Conservation (phyloP, 768 basidiomycete species). For the Pleurotus djamor region DNA sequence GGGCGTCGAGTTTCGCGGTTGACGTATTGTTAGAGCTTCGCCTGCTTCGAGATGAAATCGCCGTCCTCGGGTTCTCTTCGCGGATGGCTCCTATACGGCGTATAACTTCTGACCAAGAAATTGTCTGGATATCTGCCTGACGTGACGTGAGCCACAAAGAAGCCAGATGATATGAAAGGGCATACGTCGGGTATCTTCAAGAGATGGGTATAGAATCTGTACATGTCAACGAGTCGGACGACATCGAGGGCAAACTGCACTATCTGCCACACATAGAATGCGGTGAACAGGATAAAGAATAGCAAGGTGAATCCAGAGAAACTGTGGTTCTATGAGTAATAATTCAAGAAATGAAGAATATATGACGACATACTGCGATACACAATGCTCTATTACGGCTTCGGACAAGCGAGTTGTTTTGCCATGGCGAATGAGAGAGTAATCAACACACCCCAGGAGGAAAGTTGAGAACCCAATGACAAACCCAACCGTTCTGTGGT, state of each 20-base stretch:
- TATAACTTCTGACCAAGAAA: slow-evolving; percentile 95
- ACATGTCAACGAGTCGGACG: slow-evolving; percentile 87
- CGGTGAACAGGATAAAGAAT: slow-evolving; percentile 83
- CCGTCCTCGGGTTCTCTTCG: slow-evolving; percentile 91
- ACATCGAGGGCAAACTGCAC: slow-evolving; percentile 74
- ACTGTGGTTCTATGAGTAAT: slow-evolving; percentile 31
- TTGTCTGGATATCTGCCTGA: slow-evolving; percentile 95
- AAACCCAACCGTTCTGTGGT: slow-evolving; percentile 89
- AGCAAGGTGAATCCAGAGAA: slow-evolving; percentile 83
- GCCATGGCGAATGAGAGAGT: slow-evolving; percentile 71
- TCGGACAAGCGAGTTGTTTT: slow-evolving; percentile 71
- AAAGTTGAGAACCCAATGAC: slow-evolving; percentile 99
- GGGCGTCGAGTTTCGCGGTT: slow-evolving; percentile 91
- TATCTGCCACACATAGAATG: slow-evolving; percentile 89
- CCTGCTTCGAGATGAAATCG: slow-evolving; percentile 62
- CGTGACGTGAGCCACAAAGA: background rate
- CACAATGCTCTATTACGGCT: slow-evolving; percentile 79
- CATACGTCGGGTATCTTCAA: slow-evolving; percentile 91
- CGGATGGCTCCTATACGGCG: slow-evolving; percentile 86
- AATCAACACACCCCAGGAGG: slow-evolving; percentile 92
- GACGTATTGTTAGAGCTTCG: slow-evolving; percentile 57
- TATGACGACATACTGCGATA: slow-evolving; percentile 63
- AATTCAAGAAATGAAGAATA: background rate
- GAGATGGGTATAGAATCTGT: slow-evolving; percentile 92
- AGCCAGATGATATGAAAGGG: slow-evolving; percentile 8